phyloP scores from a whole-genome alignment of 805 yeast species.

The Saturnispora besseyi region DNA sequence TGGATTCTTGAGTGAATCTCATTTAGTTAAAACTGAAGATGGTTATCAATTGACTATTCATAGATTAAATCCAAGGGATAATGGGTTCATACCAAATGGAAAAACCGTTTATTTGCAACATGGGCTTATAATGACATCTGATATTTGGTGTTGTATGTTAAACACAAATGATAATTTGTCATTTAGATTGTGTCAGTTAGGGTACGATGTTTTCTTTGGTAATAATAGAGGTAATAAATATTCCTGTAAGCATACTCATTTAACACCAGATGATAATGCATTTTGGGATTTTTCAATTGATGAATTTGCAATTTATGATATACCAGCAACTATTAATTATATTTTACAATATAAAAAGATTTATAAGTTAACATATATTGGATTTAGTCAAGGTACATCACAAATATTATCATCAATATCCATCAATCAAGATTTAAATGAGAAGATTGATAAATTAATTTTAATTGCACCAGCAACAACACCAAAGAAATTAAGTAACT shows the following conservation, averaged over 20 bases:
- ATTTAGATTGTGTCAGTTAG: constrained; percentile 63
- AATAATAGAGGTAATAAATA: constrained; percentile 91
- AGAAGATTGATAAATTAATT: constrained; percentile 38
- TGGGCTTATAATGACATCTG: constrained; percentile 84
- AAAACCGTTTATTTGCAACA: constrained; percentile 80
- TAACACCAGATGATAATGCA: constrained; percentile 30
- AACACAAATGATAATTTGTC: constrained; percentile 48
- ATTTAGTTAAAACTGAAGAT: constrained; percentile 68
- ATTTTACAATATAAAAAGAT: constrained; percentile 46
- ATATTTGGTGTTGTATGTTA: constrained; percentile 46
- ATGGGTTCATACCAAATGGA: constrained; percentile 27
- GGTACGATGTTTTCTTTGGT: constrained; percentile 94
- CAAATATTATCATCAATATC: constrained; percentile 86
- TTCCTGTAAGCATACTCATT: constrained; percentile 63
- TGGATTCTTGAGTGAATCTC: constrained; percentile 67
- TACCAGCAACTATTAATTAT: constrained; percentile 76
- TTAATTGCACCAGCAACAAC: constrained; percentile 87
- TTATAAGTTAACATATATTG: constrained; percentile 56
- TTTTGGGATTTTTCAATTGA: constrained; percentile 94
- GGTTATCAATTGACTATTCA: constrained; percentile 71
- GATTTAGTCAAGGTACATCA: constrained; percentile 93
- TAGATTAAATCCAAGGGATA: constrained; percentile 38
- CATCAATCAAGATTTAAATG: constrained; percentile 57
- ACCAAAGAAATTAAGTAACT: constrained; percentile 75
- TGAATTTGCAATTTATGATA: constrained; percentile 85